Evolutionary conservation across 352 stramenopile genomes (phyloP).

Genomic region (Phytophthora nicotianae): DNA sequence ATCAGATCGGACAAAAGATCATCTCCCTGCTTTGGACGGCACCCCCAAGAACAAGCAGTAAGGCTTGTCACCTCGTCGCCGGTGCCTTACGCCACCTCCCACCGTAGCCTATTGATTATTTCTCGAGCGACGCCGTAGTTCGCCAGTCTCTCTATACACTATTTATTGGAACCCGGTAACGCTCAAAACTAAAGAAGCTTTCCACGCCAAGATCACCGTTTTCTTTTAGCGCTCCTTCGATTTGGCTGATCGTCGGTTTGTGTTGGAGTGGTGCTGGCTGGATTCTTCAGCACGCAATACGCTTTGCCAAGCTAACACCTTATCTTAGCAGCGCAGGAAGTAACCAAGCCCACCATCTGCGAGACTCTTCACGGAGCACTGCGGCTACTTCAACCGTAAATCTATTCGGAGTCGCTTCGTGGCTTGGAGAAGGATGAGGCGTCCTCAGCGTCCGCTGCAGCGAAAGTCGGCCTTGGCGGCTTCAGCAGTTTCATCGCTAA

Average conservation of each 20-base stretch:
- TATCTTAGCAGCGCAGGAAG: background rate
- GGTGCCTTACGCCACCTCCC: background rate
- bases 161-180: constrained; percentile 36
- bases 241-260: constrained; percentile 10
- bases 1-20: background rate
- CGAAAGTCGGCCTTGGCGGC: too few species aligned
- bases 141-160: constrained; percentile 26
- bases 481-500: too few species aligned
- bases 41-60: background rate
- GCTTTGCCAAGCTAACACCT: background rate
- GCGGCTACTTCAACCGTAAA: background rate
- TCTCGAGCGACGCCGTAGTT: constrained; percentile 13
- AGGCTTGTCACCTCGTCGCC: background rate
- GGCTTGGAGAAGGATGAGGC: background rate
- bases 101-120: constrained; percentile 21
- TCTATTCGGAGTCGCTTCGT: background rate
- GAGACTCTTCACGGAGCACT: constrained; percentile 2
- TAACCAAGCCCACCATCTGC: constrained; percentile 1
- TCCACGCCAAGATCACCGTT: constrained; percentile 1
- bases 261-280: constrained; percentile 9
- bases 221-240: background rate
- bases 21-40: background rate
- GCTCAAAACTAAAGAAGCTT: constrained; percentile 20
- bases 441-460: background rate
- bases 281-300: constrained; percentile 3